Base-by-base conservation (phyloP, 768 basidiomycete genomes). In the Krasilnikovozyma curviuscula region DNA sequence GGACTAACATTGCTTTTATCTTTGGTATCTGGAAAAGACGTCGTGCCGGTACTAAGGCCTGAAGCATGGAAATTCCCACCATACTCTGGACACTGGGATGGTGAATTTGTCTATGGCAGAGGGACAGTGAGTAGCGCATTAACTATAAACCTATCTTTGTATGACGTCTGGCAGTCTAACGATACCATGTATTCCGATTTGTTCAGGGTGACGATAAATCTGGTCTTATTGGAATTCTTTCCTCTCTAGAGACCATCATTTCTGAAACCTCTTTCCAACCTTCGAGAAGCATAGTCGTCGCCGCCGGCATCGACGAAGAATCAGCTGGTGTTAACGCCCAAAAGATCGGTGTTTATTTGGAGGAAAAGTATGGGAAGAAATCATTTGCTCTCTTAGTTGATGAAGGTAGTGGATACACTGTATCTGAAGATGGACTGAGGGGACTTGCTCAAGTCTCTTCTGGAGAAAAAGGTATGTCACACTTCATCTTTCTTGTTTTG, bases 171-270 rank as follows among this genome's bases (percentile, higher is more conserved):
- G 9, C 13, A 5, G 19, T 18, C 4, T 21, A 13, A 7, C 18
- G 7, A 24, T 27, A 3, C 28, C 12, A n/a, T 7, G 5, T 25
- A 8, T 23, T 18, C 14, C 29, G 37, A 19, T 24, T n/a, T n/a
- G n/a, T n/a, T n/a, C n/a, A n/a, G n/a, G 40, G 37, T 12, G 63
- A 64, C 50, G 59, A 62, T 48, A 64, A 64, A 50, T 55, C 58
- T 13, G 57, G 59, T 12, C 40, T 57, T 2, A 61, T 63, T 43
- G 61, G 62, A 14, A 53, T 55, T 34, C n/a, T n/a, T 24, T 41
- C 14, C 18, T 6, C 14, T 14, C 25, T 25, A 16, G 7, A 7
- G 7, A 16, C 23, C 18, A 7, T 21, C 5, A 7, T 7, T 41
- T 6, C n/a, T n/a, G n/a, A 37, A 24, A 24, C 16, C 14, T 3